These are phyloP conservation scores for Aspergillus affinis DNA, from an alignment of 495 filamentous ascomycete species.

Conservation along the genomic window DNA sequence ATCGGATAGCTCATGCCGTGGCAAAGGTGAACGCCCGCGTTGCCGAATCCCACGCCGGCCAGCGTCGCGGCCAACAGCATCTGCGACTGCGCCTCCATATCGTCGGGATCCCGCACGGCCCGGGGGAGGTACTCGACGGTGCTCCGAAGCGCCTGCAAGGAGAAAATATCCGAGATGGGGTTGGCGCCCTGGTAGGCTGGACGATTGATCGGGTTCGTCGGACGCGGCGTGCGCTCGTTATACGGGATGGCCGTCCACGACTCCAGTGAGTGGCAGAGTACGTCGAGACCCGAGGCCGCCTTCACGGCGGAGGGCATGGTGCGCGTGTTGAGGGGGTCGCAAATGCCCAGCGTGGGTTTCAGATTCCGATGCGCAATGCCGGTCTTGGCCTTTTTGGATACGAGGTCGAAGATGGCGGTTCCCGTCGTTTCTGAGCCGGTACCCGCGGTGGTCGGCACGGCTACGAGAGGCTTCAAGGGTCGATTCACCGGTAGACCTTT, in stretches of 20 bases:
- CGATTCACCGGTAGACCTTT: slow-evolving; percentile 80
- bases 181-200: slow-evolving; percentile 97
- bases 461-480: slow-evolving; percentile 79
- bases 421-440: slow-evolving; percentile 96
- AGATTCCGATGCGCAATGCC: slow-evolving; percentile 93
- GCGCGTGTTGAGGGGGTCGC: slow-evolving; percentile 89
- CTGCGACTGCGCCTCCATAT: slow-evolving; percentile 84
- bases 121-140: slow-evolving; percentile 90
- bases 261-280: slow-evolving; percentile 90
- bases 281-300: slow-evolving; percentile 85
- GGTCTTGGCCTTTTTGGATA: slow-evolving; percentile 84
- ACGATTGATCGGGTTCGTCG: slow-evolving; percentile 83
- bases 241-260: slow-evolving; percentile 97
- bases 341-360: slow-evolving; percentile 94
- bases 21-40: slow-evolving; percentile 95
- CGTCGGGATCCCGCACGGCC: slow-evolving; percentile 81
- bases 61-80: slow-evolving; percentile 95
- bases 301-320: slow-evolving; percentile 95
- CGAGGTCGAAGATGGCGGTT: slow-evolving; percentile 96
- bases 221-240: slow-evolving; percentile 76
- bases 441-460: slow-evolving; percentile 92
- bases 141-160: slow-evolving; percentile 71
- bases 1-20: slow-evolving; percentile 98
- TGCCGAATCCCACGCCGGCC: slow-evolving; percentile 94
- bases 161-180: slow-evolving; percentile 96